Percentiles rank a stretch among this genome's conserved stretches.
Evolutionary conservation across 441 rosid genomes (phyloP).

Genomic region (Raphanus hybrid): DNA sequence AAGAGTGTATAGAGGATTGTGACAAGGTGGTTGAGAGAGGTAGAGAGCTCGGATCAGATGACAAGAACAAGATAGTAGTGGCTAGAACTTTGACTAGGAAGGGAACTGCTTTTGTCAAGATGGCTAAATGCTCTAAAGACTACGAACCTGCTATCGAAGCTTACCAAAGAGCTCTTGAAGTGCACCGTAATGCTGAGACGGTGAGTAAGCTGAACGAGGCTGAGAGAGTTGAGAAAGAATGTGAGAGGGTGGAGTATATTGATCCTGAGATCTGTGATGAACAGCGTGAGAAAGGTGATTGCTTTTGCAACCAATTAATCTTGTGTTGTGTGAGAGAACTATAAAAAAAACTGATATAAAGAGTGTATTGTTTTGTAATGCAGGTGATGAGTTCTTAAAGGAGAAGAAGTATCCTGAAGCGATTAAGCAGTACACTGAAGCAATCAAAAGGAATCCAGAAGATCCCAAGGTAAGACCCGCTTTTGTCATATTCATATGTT

Average conservation of each 20-base stretch:
- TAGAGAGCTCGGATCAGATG: slow-evolving; percentile 85
- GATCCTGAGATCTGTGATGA: slow-evolving; percentile 81
- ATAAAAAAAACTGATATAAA: neutral
- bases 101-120: slow-evolving; percentile 73
- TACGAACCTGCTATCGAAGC: slow-evolving; percentile 83
- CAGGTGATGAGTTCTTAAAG: slow-evolving; percentile 86
- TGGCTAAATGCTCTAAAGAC: slow-evolving; percentile 73
- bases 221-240: slow-evolving; percentile 77
- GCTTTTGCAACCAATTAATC: neutral
- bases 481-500: neutral
- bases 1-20: slow-evolving; percentile 80
- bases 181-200: slow-evolving; percentile 87
- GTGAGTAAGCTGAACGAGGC: slow-evolving; percentile 80
- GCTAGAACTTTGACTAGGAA: slow-evolving; percentile 93
- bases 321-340: neutral
- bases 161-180: slow-evolving; percentile 81
- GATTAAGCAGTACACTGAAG: slow-evolving; percentile 77
- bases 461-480: slow-evolving; percentile 61
- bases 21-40: slow-evolving; percentile 93
- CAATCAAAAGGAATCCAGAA: slow-evolving; percentile 76
- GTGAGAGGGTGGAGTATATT: slow-evolving; percentile 78
- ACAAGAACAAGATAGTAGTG: slow-evolving; percentile 65
- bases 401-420: slow-evolving; percentile 87
- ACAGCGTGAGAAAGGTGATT: slow-evolving; percentile 76
- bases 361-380: slow-evolving; percentile 12